Conservation (phyloP, 169 alveolate species). For the Plasmodium fragile region DNA sequence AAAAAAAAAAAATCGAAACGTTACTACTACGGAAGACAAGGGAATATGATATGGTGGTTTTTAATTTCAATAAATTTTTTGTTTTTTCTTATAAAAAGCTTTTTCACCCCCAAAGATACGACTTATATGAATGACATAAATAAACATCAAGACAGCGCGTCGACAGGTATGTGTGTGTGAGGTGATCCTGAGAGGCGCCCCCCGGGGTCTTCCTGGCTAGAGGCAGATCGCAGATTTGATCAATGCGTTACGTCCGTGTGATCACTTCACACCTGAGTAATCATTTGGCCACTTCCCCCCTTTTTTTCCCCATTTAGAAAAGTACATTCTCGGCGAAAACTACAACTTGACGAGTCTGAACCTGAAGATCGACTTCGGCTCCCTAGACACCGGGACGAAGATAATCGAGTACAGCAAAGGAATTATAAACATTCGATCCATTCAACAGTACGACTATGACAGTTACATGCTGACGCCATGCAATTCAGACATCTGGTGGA, state of each 20-base stretch:
- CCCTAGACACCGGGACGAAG: constrained; percentile 89
- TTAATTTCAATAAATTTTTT: constrained; percentile 66
- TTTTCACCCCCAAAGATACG: constrained; percentile 69
- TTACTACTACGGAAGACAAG: background rate
- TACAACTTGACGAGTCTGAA: constrained; percentile 76
- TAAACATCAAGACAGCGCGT: constrained; percentile 1
- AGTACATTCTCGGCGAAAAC: constrained; percentile 75
- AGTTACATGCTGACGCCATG: constrained; percentile 90
- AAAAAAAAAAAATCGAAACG: constrained; percentile 14
- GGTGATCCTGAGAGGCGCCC: background rate
- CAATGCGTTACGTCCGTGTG: background rate
- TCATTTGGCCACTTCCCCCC: background rate
- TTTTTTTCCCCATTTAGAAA: constrained; percentile 15
- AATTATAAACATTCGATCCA: constrained; percentile 57
- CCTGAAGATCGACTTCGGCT: constrained; percentile 86
- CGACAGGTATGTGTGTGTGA: constrained; percentile 31
- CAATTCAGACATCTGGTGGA: constrained; percentile 84
- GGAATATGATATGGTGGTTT: constrained; percentile 78
- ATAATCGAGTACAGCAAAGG: constrained; percentile 85
- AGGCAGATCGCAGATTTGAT: background rate
- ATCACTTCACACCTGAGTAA: background rate
- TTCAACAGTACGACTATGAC: constrained; percentile 81
- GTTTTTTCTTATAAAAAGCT: constrained; percentile 73
- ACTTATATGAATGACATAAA: constrained; percentile 25
- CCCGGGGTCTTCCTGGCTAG: background rate